phyloP scores from a whole-genome alignment of 148 eudicot genomes.

The Talinum fruticosum region DNA sequence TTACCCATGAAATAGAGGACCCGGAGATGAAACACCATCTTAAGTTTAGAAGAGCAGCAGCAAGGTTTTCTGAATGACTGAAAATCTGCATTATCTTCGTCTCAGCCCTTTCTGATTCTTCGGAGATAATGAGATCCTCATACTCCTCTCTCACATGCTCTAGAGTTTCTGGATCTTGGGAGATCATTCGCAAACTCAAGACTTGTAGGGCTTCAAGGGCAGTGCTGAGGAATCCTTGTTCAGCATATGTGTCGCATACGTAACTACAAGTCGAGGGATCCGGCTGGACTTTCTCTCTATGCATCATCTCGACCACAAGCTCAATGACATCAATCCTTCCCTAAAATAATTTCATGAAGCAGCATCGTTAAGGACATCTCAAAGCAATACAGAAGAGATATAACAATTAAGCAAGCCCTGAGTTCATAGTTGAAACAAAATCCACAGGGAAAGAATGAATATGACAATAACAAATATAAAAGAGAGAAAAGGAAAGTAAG shows the following conservation, averaged over 20 bases:
- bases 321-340: constrained; percentile 69
- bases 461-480: not conserved
- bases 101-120: constrained; percentile 60
- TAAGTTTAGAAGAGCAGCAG: constrained; percentile 54
- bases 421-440: not conserved
- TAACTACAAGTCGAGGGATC: constrained; percentile 61
- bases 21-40: constrained; percentile 71
- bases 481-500: not conserved
- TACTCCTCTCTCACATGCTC: constrained; percentile 36
- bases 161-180: constrained; percentile 40
- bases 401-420: not conserved
- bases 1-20: constrained; percentile 59
- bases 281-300: constrained; percentile 52
- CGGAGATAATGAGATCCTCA: constrained; percentile 48
- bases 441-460: not conserved
- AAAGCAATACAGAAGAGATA: not conserved
- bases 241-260: constrained; percentile 62
- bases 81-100: constrained; percentile 42
- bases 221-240: constrained; percentile 42
- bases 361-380: not conserved
- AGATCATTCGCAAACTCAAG: constrained; percentile 79
- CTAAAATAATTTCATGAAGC: constrained; percentile 32
- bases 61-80: constrained; percentile 31
- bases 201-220: constrained; percentile 87
- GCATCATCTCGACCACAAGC: constrained; percentile 59